These are phyloP conservation scores for Conticribra guillardii DNA, from an alignment of 108 stramenopile species.

Conservation along the genomic window DNA sequence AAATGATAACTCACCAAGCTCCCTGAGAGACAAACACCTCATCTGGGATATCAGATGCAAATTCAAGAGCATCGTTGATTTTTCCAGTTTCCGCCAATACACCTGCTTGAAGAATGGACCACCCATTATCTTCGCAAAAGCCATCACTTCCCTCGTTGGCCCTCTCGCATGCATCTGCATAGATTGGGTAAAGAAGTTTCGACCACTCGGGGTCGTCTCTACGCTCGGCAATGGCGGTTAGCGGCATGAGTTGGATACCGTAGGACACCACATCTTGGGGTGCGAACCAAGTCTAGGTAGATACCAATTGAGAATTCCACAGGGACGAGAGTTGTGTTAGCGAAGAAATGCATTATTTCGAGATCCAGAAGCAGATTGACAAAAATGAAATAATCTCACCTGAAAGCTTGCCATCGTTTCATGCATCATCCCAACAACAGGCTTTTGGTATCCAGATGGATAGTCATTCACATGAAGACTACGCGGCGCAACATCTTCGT, in stretches of 20 bases:
- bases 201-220: conserved; percentile 86
- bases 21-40: conserved; percentile 70
- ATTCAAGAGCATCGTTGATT: conserved; percentile 59
- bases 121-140: conserved; percentile 68
- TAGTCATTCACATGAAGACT: conserved; percentile 47
- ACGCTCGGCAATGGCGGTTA: conserved; percentile 86
- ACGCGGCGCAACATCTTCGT: neutral
- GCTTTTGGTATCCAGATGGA: conserved; percentile 58
- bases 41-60: conserved; percentile 53
- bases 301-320: neutral
- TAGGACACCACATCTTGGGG: conserved; percentile 64
- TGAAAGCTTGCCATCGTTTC: conserved; percentile 77
- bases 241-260: conserved; percentile 90
- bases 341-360: too few relatives aligned
- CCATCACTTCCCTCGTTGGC: conserved; percentile 36
- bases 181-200: conserved; percentile 76
- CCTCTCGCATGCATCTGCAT: conserved; percentile 70
- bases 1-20: too few relatives aligned
- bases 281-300: conserved; percentile 75
- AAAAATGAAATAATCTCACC: too few relatives aligned
- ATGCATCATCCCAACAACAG: conserved; percentile 83
- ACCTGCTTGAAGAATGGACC: conserved; percentile 72
- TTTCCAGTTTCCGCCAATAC: conserved; percentile 81
- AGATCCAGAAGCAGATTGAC: too few relatives aligned
- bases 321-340: too few relatives aligned